Evolutionary conservation across 2,329 filamentous ascomycete species (phyloP), one percentile per base, ranked within the genome.

Genomic region (Fusarium subtropicale): DNA sequence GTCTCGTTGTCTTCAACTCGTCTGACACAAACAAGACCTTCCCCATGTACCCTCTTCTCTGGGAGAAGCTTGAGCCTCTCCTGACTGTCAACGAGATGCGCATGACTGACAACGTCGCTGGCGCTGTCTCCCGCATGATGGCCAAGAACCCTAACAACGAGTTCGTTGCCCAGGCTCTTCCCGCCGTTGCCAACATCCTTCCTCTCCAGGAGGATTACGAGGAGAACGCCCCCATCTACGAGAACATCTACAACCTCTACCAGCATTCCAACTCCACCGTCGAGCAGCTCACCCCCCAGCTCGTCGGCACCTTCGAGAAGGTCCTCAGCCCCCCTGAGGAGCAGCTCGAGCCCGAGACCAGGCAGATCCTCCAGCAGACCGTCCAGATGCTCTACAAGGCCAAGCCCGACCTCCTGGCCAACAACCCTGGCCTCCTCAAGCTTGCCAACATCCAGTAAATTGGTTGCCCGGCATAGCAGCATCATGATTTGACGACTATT

Each of bases 181-280:
- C 95, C 28, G 89, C 89, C 1, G 82, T 98, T 30, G 87, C 97
- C 59, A 87, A 88, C 65, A 87, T 94, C 30, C 87, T 98, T 38
- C 96, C 96, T 12, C 85, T 98, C 67, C 92, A 92, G 80, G 94
- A 97, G 78, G 96, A 98, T 79, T 98, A 88, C 75, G 94, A 97
- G 81, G 96, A 98, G 87, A 98, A 99, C 82, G 92, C 93, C 75
- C 94, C 96, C 11, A 90, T 98, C 64, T 99, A 91, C 82, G 88
- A 91, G 79, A 97, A 94, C 88, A 91, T 99, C 75, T 91, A 92
- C 80, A 90, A 92, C 80, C 87, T 98, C 69, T 97, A 94, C 79
- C 87, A 91, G 73, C 83, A 86, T 66, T 86, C 88, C 69, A 91
- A 95, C 80, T 82, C 86, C 15, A 91, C 89, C 3, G 86, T 94